Percentiles rank a stretch among this genome's conserved stretches.
These are phyloP conservation scores for Pleurotus cornucopiae DNA, from an alignment of 768 basidiomycete genomes.

Conservation along the genomic window DNA sequence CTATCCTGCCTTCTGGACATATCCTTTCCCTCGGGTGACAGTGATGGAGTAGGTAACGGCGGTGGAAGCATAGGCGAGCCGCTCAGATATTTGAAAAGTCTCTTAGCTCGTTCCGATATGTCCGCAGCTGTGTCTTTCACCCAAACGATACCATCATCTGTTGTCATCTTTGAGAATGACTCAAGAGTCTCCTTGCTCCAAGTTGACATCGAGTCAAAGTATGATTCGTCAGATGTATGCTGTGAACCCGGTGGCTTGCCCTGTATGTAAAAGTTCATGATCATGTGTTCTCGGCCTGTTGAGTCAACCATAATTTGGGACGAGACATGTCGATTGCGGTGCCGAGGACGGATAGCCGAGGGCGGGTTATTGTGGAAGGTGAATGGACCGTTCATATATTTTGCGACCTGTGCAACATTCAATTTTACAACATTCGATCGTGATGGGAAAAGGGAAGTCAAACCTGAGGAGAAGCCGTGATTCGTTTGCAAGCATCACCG, in stretches of 20 bases:
- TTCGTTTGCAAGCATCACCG: conserved; percentile 52
- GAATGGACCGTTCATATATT: conserved; percentile 63
- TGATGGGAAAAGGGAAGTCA: conserved; percentile 13
- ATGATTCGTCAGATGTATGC: conserved; percentile 33
- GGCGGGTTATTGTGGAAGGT: conserved; percentile 83
- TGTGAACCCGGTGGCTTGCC: conserved; percentile 43
- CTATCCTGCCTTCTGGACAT: conserved; percentile 26
- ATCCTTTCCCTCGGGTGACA: conserved; percentile 23
- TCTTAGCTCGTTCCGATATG: conserved; percentile 46
- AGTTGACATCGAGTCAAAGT: conserved; percentile 35
- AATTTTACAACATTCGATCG: background rate
- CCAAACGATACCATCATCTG: conserved; percentile 50
- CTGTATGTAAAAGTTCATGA: conserved; percentile 80
- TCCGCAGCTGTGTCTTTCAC: conserved; percentile 35
- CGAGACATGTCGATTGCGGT: conserved; percentile 77
- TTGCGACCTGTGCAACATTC: conserved; percentile 47
- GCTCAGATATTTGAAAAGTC: conserved; percentile 68
- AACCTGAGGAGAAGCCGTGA: conserved; percentile 43
- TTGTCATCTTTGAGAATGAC: conserved; percentile 45
- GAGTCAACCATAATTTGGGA: conserved; percentile 75
- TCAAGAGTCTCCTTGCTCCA: conserved; percentile 40
- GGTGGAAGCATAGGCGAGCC: conserved; percentile 50
- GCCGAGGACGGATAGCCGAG: conserved; percentile 68
- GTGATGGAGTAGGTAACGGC: conserved; percentile 22
- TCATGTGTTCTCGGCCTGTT: conserved; percentile 76